These are phyloP conservation scores for Hortaea sp. DNA, from an alignment of 2,329 filamentous ascomycete species.

Conservation along the genomic window DNA sequence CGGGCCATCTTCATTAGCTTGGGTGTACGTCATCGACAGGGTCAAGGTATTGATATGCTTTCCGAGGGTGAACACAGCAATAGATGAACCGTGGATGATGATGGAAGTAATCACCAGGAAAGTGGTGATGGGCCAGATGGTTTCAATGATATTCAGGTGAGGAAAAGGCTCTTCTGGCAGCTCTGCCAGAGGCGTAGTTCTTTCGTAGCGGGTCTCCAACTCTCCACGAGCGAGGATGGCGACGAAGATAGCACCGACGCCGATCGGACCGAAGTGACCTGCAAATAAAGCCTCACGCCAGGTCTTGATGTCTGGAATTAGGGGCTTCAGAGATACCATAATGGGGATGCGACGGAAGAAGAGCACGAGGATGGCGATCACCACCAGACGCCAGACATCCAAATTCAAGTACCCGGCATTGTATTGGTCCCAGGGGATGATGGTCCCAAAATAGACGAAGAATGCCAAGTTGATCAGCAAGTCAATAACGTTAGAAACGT, in stretches of 20 bases:
- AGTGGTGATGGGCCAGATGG: constrained; percentile 92
- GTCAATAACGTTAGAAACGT: constrained; percentile 99
- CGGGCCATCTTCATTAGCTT: constrained; percentile 75
- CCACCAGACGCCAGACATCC: constrained; percentile 79
- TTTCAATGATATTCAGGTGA: constrained; percentile 61
- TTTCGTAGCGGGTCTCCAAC: constrained; percentile 54
- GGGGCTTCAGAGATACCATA: constrained; percentile 81
- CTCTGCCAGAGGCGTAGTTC: constrained; percentile 61
- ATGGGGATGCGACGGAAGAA: constrained; percentile 92
- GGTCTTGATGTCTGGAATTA: constrained; percentile 95
- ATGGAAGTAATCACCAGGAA: constrained; percentile 94
- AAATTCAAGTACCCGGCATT: constrained; percentile 65
- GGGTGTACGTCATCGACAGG: constrained; percentile 92
- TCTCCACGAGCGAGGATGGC: constrained; percentile 90
- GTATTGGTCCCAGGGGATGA: constrained; percentile 91
- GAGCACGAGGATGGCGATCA: constrained; percentile 86
- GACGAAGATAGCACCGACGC: constrained; percentile 91
- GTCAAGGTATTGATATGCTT: constrained; percentile 97
- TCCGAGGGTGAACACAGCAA: constrained; percentile 93
- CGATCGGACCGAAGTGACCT: constrained; percentile 94
- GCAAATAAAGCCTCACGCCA: constrained; percentile 96
- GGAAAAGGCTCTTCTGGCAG: constrained; percentile 49
- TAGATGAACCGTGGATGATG: constrained; percentile 90
- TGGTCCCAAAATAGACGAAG: constrained; percentile 94
- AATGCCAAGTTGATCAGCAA: constrained; percentile 92